Base-by-base conservation (phyloP, 164 flowering plant species). In the Magnolia officinalis region DNA sequence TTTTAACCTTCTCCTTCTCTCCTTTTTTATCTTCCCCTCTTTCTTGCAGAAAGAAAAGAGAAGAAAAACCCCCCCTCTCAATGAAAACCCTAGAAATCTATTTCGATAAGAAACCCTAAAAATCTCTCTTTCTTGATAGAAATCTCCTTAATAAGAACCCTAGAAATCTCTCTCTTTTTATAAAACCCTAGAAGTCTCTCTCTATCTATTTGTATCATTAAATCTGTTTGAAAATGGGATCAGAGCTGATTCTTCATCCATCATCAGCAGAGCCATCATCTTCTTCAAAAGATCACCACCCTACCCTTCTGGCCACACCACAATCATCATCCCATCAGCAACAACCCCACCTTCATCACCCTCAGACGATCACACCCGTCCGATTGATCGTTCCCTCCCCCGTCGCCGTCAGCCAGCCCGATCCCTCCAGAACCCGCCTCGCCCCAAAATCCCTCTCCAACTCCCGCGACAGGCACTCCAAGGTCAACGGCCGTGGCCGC, bases 401-500 rank as follows among this genome's bases (percentile, higher is more conserved):
- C 18, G 2, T 63, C 10, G 9, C 63, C 13, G 24, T 23, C 9
- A 21, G n/a, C 23, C 63, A 76, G 13, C 70, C 75, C 50, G 76
- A 75, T 20, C 63, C 78, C 2, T 67, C 78, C 1, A 74, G 51
- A 51, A 70, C 73, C 26, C 74, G 70, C 7, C 71, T 55, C 18
- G 61, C 50, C 71, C 18, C 71, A 14, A 67, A 29, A 55, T 78
- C 49, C 74, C 37, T 72, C 55, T 0, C 74, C 8, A 14, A 77
- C 1, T 75, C 85, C 37, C 82, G 67, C 19, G 90, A 87, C 70
- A 87, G 90, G 6, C 91, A 89, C 84, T 78, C 88, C 8, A 89
- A 89, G 71, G 90, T 89, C 20, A 84, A 89, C 63, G 91, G 91
- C 58, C 82, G 91, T 2, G 92, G 89, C 58, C 88, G 90, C 31